Conservation (phyloP, 352 stramenopile species). For the Phytophthora uliginosa region DNA sequence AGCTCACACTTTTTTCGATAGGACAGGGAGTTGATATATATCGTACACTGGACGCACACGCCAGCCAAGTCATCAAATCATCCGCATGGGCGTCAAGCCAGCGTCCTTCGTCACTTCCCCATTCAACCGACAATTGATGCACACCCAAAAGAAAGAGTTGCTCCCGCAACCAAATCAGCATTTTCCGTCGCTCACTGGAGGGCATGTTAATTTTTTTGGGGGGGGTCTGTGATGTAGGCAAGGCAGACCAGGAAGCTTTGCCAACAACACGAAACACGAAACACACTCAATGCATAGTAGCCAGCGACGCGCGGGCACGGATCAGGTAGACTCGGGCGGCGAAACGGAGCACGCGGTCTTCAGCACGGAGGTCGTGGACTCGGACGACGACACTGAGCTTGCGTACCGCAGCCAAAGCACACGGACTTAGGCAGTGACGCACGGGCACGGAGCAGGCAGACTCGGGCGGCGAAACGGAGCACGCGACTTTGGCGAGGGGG, state of each 20-base stretch:
- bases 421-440: too few relatives aligned
- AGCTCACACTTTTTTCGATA: constrained; percentile 2
- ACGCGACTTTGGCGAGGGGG: neutral
- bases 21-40: neutral
- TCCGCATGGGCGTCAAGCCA: neutral
- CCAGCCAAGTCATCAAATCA: neutral
- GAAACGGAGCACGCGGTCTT: too few relatives aligned
- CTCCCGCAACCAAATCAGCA: neutral
- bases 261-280: too few relatives aligned
- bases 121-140: neutral
- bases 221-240: too few relatives aligned
- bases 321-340: neutral
- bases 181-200: neutral
- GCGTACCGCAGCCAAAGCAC: too few relatives aligned
- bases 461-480: neutral
- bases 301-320: neutral
- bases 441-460: too few relatives aligned
- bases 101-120: neutral
- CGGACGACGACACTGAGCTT: too few relatives aligned
- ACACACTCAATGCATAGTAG: too few relatives aligned
- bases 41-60: neutral
- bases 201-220: too few relatives aligned
- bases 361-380: too few relatives aligned
- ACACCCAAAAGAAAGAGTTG: neutral
- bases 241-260: too few relatives aligned